phyloP scores from a whole-genome alignment of 495 filamentous ascomycete genomes.

The Sabuloglossum arenarium region DNA sequence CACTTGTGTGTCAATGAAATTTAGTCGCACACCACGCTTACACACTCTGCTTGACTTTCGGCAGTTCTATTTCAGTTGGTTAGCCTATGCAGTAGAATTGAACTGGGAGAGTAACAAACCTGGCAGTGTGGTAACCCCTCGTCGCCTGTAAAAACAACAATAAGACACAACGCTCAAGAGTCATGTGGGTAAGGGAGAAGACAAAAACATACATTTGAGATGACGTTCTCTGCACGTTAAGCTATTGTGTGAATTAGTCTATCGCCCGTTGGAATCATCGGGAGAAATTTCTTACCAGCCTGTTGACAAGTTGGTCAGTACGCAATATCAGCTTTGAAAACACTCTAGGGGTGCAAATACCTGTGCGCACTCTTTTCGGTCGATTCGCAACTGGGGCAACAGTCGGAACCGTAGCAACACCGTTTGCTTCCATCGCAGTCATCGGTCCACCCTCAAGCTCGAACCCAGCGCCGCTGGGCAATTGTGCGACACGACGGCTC shows the following conservation, averaged over 20 bases:
- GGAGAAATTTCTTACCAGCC: slow-evolving; percentile 13
- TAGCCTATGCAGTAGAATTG: neutral
- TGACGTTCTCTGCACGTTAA: slow-evolving; percentile 28
- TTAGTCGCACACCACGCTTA: slow-evolving; percentile 70
- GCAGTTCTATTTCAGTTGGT: slow-evolving; percentile 42
- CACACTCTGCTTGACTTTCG: slow-evolving; percentile 70
- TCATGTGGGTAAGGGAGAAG: neutral
- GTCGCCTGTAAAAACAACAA: slow-evolving; percentile 35
- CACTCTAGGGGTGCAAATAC: slow-evolving; percentile 9
- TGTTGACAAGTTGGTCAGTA: slow-evolving; percentile 11
- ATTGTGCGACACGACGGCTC: neutral
- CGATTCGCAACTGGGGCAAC: slow-evolving; percentile 11
- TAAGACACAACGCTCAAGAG: neutral
- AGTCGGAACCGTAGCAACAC: slow-evolving; percentile 5
- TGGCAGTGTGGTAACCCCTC: slow-evolving; percentile 57
- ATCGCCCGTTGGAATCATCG: neutral
- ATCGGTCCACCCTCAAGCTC: slow-evolving; percentile 6
- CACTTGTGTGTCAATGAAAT: slow-evolving; percentile 75
- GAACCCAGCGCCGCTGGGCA: neutral
- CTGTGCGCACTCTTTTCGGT: slow-evolving; percentile 19
- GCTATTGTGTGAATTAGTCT: slow-evolving; percentile 7
- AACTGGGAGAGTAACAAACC: neutral
- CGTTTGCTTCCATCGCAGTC: slow-evolving; percentile 9
- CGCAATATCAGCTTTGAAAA: neutral
- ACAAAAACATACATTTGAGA: slow-evolving; percentile 33